A percentile compares a stretch with the other conserved stretches of the same genome.
Conservation (phyloP, 139 green algal genomes). For the Chlorella sp. region DNA sequence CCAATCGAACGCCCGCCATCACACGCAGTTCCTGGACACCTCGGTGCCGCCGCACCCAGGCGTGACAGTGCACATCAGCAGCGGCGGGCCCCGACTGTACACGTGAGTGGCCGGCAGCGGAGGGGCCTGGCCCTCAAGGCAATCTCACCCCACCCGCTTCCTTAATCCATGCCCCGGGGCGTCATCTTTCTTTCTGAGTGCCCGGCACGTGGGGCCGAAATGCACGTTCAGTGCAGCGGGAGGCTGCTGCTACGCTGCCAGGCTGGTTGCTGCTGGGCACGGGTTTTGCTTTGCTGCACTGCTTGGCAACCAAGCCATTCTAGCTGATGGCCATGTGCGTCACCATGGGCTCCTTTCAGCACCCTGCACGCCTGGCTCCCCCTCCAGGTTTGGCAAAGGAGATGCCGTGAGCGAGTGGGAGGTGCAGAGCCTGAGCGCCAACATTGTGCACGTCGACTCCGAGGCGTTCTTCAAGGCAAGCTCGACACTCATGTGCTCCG, state of each 20-base stretch:
- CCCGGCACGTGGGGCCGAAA: background rate
- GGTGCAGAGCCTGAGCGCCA: background rate
- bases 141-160: too few relatives aligned
- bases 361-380: too few relatives aligned
- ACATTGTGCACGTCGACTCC: background rate
- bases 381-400: background rate
- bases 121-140: background rate
- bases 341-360: background rate
- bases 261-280: too few relatives aligned
- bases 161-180: too few relatives aligned
- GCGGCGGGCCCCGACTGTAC: constrained; percentile 9
- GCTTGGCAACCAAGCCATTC: too few relatives aligned
- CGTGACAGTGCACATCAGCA: constrained; percentile 15
- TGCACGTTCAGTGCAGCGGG: background rate
- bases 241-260: background rate
- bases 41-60: background rate
- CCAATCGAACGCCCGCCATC: too few relatives aligned
- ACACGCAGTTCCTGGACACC: constrained; percentile 27
- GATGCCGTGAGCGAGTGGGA: constrained; percentile 19
- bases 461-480: background rate
- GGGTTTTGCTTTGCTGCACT: too few relatives aligned
- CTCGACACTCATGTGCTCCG: too few relatives aligned
- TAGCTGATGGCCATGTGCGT: too few relatives aligned
- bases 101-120: background rate
- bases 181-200: too few relatives aligned